These are phyloP conservation scores for Podospora comata DNA, from an alignment of 495 filamentous ascomycete species.

Conservation along the genomic window DNA sequence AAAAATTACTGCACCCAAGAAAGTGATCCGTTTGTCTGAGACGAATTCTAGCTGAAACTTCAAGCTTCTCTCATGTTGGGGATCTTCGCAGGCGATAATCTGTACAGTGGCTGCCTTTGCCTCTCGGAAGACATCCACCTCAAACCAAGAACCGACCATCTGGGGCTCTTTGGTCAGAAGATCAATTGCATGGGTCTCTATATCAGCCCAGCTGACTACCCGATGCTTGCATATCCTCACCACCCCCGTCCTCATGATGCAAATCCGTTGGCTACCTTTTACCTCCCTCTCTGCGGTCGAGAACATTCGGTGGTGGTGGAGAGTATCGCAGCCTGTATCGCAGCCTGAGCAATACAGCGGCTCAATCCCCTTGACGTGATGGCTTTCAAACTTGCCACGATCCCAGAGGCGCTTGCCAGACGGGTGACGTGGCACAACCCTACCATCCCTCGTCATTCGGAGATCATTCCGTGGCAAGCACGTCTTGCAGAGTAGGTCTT, in stretches of 20 bases:
- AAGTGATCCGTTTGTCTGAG: too few relatives aligned
- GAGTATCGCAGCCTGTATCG: background rate
- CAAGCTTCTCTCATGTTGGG: too few relatives aligned
- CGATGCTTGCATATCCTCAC: background rate
- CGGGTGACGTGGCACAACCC: background rate
- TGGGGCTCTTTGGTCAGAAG: background rate
- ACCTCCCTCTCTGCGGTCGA: background rate
- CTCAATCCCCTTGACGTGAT: background rate
- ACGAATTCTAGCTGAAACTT: too few relatives aligned
- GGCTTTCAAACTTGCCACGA: background rate
- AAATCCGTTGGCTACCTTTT: background rate
- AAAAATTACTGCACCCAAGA: too few relatives aligned
- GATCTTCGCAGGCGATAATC: too few relatives aligned
- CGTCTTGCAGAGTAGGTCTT: conserved; percentile 3
- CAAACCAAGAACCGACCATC: too few relatives aligned
- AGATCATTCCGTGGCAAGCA: conserved; percentile 17
- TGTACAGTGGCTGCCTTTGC: too few relatives aligned
- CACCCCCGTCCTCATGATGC: background rate
- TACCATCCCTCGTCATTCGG: background rate
- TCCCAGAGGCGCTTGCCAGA: background rate
- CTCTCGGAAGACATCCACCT: too few relatives aligned
- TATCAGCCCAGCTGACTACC: background rate
- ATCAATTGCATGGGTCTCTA: background rate
- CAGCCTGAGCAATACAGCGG: background rate
- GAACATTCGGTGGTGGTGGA: background rate